phyloP scores from a whole-genome alignment of 441 rosid species.

The Eruca vesicaria region DNA sequence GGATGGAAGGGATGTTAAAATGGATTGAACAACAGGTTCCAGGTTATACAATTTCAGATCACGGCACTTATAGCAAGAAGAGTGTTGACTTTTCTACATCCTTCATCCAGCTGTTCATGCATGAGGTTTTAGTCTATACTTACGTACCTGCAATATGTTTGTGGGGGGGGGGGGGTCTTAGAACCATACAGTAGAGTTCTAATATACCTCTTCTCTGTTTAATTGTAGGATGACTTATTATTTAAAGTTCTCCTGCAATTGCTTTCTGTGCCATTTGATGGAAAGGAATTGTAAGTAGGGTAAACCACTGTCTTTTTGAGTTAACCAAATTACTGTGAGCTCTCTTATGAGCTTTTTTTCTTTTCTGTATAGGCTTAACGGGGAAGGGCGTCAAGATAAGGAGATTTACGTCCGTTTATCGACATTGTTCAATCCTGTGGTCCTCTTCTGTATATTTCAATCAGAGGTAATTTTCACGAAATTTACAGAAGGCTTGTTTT shows the following conservation, averaged over 20 bases:
- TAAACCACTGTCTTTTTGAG: slow-evolving; percentile 22
- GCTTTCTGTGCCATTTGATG: slow-evolving; percentile 39
- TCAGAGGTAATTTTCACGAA: slow-evolving; percentile 56
- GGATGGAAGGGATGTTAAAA: slow-evolving; percentile 49
- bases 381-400: slow-evolving; percentile 36
- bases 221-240: slow-evolving; percentile 74
- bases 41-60: slow-evolving; percentile 25
- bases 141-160: not conserved
- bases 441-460: slow-evolving; percentile 72
- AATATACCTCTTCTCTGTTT: slow-evolving; percentile 3
- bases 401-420: slow-evolving; percentile 43
- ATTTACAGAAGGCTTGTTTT: slow-evolving; percentile 1
- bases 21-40: slow-evolving; percentile 66
- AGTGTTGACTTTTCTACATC: slow-evolving; percentile 52
- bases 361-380: slow-evolving; percentile 4
- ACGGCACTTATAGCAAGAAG: slow-evolving; percentile 43
- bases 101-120: slow-evolving; percentile 65
- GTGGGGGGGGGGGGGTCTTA: not conserved
- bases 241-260: slow-evolving; percentile 78
- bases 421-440: slow-evolving; percentile 61
- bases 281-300: slow-evolving; percentile 48
- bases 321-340: slow-evolving; percentile 12
- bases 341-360: slow-evolving; percentile 22
- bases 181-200: not conserved
- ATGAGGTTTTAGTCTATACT: slow-evolving; percentile 58